These are phyloP conservation scores for peach (Prunus persica) DNA, from an alignment of 306 rosid genomes.

Conservation along the genomic window DNA sequence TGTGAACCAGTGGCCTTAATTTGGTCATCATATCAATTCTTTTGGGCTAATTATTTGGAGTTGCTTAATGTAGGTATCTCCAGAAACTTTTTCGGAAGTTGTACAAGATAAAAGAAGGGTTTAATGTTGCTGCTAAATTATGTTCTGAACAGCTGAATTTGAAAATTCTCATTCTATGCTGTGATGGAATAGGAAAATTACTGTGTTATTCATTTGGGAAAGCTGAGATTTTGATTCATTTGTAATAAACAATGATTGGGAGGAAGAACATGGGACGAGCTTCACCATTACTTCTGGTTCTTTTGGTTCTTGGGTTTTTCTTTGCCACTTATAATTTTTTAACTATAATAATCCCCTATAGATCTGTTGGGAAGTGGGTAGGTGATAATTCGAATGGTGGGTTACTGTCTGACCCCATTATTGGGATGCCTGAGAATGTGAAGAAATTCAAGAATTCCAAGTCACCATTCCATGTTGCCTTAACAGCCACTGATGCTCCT, in stretches of 20 bases:
- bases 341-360: constrained; percentile 53
- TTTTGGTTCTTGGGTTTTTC: constrained; percentile 75
- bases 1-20: not conserved
- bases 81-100: not conserved
- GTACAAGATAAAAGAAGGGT: not conserved
- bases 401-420: constrained; percentile 58
- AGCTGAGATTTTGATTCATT: constrained; percentile 30
- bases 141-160: constrained; percentile 23
- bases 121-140: constrained; percentile 1
- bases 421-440: constrained; percentile 66
- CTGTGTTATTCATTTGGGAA: constrained; percentile 29
- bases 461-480: constrained; percentile 73
- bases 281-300: constrained; percentile 61
- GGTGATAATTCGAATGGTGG: constrained; percentile 21
- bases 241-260: constrained; percentile 30
- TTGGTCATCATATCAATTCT: not conserved
- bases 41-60: not conserved
- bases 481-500: constrained; percentile 88
- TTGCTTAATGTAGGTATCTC: constrained; percentile 20
- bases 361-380: constrained; percentile 42
- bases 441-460: constrained; percentile 48
- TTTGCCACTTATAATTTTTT: constrained; percentile 74
- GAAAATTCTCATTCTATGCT: constrained; percentile 19
- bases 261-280: constrained; percentile 64
- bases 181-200: constrained; percentile 24